Evolutionary conservation across 2,329 filamentous ascomycete genomes (phyloP), one percentile per base, ranked within the genome.

Genomic region (Aureobasidium leucospermi): DNA sequence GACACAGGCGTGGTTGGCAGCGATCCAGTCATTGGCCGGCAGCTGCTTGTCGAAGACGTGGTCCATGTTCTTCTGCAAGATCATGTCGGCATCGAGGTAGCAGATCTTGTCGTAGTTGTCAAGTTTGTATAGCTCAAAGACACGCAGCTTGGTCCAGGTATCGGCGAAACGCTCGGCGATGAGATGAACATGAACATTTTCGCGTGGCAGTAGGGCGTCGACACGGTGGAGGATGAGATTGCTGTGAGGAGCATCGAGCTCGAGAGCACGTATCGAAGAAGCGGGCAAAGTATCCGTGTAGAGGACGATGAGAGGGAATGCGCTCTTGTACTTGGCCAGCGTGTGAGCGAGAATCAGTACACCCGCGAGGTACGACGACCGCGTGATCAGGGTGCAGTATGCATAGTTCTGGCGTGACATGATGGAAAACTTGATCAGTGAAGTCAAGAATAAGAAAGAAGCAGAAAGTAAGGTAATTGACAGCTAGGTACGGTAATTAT

Each of bases 101-200:
- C 78, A 79, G 15, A 80, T 64, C 6, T 70, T 70, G 42, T 76
- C 71, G 45, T 73, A 75, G 51, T 67, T 63, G 56, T 61, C 63
- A 61, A 65, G 38, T 58, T 66, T 68, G 63, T 68, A 62, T 4
- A 78, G 61, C 59, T 79, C 74, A 64, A 82, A 81, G 23, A 80
- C 79, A n/a, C 78, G 75, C 3, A 82, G 71, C 64, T 82, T 81
- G 2, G 79, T 81, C 76, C 79, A 81, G 3, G 79, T 82, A 63
- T 82, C 79, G 60, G 72, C 73, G 67, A 81, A 81, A 23, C 79
- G 75, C 60, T 79, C 74, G 1, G 79, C 78, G 34, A 82, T 78
- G 15, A 74, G 64, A 60, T 74, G 71, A 42, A 73, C 71, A 52
- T 72, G 66, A 38, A 69, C 67, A 48, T 68, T 66, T 4, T 66